Evolutionary conservation across 2,329 filamentous ascomycete species (phyloP), one percentile per base, ranked within the genome.

Genomic region (Hypoxylon sp.): DNA sequence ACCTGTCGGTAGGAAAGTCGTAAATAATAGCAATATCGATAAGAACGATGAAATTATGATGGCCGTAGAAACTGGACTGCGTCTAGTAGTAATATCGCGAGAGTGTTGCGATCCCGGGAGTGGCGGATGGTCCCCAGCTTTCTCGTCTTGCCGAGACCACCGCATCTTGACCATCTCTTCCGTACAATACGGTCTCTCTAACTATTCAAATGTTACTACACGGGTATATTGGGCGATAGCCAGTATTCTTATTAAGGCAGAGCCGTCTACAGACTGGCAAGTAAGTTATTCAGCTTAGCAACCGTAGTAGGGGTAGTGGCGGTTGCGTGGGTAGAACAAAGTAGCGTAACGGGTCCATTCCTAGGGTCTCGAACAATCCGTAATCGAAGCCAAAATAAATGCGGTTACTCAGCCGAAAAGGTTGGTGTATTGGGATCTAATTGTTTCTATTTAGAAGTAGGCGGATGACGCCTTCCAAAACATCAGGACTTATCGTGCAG

Each of bases 211-310:
- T n/a, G 8, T 42, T 59, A 54, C 52, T 58, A 42, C 56, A 29
- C 26, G 29, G 14, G 47, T 46, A 37, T 11, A 14, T 37, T 11
- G 26, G 19, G 17, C 2, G 17, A 35, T 42, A 53, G 39, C 58
- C 22, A 46, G 31, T 56, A 47, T 57, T 51, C 39, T 9, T 54
- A 46, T 17, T 59, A 42, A 29, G 31, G 31, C 17, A 37, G 46
- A 44, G 37, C 24, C 22, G 52, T 11, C 37, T 56, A 65, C 19
- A 46, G 39, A 61, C 46, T 9, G 24, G 39, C n/a, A 29, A 50
- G 19, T 44, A 63, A 65, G 66, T 71, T 63, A 63, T 63, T 67
- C 62, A 54, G 17, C 56, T 61, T 48, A 52, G n/a, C 39, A 26
- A 42, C 62, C 58, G 11, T 10, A 51, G 17, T 29, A 56, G 50